Conservation (phyloP, 257 asterid species). For the Salvia miltiorrhiza region DNA sequence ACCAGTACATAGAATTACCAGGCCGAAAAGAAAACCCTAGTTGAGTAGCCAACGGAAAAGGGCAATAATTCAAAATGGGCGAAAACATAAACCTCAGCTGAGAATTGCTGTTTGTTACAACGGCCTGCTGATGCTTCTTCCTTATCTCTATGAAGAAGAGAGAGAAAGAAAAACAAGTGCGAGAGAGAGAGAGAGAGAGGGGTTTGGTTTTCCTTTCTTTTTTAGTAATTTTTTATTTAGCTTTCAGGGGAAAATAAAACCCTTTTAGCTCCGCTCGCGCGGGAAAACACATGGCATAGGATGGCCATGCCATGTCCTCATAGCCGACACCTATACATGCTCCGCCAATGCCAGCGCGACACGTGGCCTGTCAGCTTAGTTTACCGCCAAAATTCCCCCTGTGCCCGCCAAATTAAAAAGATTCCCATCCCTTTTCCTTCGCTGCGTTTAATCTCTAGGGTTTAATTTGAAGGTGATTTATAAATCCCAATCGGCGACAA, state of each 20-base stretch:
- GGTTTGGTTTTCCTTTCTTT: conserved; percentile 12
- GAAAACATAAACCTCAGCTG: conserved; percentile 25
- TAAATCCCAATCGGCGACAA: background rate
- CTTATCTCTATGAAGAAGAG: conserved; percentile 29
- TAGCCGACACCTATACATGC: conserved; percentile 38
- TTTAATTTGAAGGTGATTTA: background rate
- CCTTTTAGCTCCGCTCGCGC: conserved; percentile 35
- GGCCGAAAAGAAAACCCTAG: conserved; percentile 30
- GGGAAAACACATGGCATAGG: conserved; percentile 40
- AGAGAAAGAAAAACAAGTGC: conserved; percentile 16
- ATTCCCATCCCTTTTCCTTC: background rate
- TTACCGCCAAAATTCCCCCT: conserved; percentile 42
- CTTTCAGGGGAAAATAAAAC: conserved; percentile 27
- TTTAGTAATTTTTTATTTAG: conserved; percentile 12
- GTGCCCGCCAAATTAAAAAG: conserved; percentile 25
- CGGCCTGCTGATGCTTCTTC: conserved; percentile 16
- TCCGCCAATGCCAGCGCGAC: conserved; percentile 17
- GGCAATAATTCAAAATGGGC: conserved; percentile 6
- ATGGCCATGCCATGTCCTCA: conserved; percentile 30
- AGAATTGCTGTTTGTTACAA: background rate
- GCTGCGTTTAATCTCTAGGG: background rate
- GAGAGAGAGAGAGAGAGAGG: conserved; percentile 9
- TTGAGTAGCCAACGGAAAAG: background rate
- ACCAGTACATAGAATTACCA: background rate
- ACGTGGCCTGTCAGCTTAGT: conserved; percentile 18